Percentiles rank a stretch among this genome's conserved stretches.
phyloP scores from a whole-genome alignment of 345 rosid genomes.

The Boechera stricta region DNA sequence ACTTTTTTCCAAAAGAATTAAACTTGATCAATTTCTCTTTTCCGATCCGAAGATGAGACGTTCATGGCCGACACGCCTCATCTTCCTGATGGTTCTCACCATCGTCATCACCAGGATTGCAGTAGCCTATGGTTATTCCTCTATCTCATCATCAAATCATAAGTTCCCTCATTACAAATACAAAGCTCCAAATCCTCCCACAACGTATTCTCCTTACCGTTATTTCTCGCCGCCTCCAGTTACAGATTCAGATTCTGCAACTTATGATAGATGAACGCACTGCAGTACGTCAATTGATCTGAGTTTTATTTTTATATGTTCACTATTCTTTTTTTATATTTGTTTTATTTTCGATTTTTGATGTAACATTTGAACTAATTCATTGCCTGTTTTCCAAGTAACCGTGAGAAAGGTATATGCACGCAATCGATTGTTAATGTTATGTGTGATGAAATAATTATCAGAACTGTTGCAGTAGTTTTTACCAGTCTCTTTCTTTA shows the following conservation, averaged over 20 bases:
- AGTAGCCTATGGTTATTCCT: conserved; percentile 40
- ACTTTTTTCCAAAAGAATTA: neutral
- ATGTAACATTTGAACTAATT: conserved; percentile 3
- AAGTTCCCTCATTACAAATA: conserved; percentile 50
- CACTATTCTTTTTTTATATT: neutral
- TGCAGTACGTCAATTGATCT: neutral
- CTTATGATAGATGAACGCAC: conserved; percentile 28
- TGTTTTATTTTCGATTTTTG: conserved; percentile 8
- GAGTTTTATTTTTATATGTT: neutral
- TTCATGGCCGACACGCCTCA: conserved; percentile 33
- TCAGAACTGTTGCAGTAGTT: neutral
- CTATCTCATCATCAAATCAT: conserved; percentile 38
- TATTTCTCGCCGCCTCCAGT: conserved; percentile 46
- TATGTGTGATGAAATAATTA: conserved; percentile 8
- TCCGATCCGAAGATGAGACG: conserved; percentile 33
- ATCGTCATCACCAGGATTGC: conserved; percentile 39
- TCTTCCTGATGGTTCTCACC: conserved; percentile 18
- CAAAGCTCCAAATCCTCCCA: conserved; percentile 45
- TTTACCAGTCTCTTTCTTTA: neutral
- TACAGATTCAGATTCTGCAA: conserved; percentile 22
- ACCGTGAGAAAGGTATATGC: conserved; percentile 24
- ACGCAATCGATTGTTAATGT: neutral
- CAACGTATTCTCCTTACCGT: conserved; percentile 45
- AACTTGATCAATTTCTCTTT: neutral
- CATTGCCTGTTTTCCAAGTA: conserved; percentile 19